These are phyloP conservation scores for Boletellus sp. DNA, from an alignment of 768 basidiomycete genomes.

Conservation along the genomic window DNA sequence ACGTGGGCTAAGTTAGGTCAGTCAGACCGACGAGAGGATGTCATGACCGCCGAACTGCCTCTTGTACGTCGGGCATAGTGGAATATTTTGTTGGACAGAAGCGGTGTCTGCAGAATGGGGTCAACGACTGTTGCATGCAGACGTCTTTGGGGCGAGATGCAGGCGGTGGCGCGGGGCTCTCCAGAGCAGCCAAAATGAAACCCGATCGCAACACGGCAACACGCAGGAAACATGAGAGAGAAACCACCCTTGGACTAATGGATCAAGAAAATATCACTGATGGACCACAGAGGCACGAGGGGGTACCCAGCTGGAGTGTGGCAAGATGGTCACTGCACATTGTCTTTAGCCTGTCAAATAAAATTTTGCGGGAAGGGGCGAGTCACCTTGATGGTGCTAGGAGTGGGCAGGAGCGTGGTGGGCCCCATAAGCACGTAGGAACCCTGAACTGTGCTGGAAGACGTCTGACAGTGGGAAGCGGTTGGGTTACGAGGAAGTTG, in stretches of 20 bases:
- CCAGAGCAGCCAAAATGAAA: background rate
- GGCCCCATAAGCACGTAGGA: background rate
- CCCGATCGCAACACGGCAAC: background rate
- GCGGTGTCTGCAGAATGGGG: background rate
- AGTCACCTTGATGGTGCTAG: background rate
- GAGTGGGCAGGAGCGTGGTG: background rate
- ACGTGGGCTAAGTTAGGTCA: background rate
- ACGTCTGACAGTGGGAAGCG: background rate
- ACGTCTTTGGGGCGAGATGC: background rate
- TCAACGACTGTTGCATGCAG: background rate
- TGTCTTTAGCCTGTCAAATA: background rate
- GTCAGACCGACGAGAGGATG: background rate
- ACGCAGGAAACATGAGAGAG: background rate
- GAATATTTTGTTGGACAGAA: background rate
- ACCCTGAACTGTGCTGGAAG: background rate
- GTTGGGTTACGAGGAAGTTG: slow-evolving; percentile 1
- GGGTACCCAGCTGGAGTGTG: background rate
- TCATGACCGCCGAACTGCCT: background rate
- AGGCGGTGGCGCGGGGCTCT: background rate
- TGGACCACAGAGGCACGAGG: background rate
- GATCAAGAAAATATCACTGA: background rate
- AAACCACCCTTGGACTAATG: background rate
- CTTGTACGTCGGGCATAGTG: background rate
- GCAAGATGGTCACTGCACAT: background rate
- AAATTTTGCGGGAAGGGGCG: background rate